Percentiles rank a stretch among this genome's conserved stretches.
These are phyloP conservation scores for Calonectria multiphialidica DNA, from an alignment of 2,329 filamentous ascomycete species.

Conservation along the genomic window DNA sequence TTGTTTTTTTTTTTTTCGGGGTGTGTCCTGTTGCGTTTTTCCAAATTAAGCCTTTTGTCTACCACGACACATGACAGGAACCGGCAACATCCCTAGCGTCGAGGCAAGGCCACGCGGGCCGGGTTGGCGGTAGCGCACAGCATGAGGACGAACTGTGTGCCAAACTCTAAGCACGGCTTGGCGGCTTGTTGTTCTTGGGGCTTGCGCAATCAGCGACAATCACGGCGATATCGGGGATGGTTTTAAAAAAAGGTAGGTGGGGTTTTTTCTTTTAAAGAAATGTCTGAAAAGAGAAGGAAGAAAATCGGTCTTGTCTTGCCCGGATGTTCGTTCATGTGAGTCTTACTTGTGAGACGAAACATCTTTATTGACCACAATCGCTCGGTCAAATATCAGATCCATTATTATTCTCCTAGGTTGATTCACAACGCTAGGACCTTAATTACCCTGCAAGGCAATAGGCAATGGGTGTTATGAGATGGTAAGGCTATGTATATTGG, in stretches of 20 bases:
- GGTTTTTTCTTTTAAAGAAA: too few species aligned
- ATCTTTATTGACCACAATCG: too few species aligned
- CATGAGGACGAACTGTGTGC: neutral
- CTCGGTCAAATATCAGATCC: neutral
- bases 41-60: neutral
- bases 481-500: too few species aligned
- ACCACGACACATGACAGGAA: neutral
- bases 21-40: neutral
- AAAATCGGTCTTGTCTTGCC: neutral
- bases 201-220: neutral
- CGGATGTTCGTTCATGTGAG: too few species aligned
- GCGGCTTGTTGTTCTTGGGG: neutral
- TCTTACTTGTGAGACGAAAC: too few species aligned
- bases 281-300: too few species aligned
- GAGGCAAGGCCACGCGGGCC: neutral
- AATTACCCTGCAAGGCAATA: too few species aligned
- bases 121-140: neutral
- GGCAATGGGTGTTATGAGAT: too few species aligned
- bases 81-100: neutral
- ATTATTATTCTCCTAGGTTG: too few species aligned
- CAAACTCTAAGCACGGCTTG: neutral
- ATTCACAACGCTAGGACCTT: too few species aligned
- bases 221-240: neutral
- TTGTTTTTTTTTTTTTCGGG: too few species aligned
- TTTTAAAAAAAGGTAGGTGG: too few species aligned